These are phyloP conservation scores for Penicillium soppii DNA, from an alignment of 495 filamentous ascomycete genomes.

Conservation along the genomic window DNA sequence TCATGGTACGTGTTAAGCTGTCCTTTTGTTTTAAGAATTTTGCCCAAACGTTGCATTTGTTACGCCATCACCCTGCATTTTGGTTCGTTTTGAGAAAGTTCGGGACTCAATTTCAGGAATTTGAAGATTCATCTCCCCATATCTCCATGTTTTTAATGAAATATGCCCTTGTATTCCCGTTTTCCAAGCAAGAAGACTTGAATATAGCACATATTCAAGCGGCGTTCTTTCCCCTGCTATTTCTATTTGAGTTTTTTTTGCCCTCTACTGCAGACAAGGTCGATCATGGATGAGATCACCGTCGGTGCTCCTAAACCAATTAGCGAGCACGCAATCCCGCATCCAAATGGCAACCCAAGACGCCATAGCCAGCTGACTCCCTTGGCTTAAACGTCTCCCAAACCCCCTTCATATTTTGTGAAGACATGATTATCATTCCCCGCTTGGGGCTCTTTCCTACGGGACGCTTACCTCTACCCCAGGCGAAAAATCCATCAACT, in stretches of 20 bases:
- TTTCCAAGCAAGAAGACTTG: not conserved
- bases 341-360: conserved; percentile 34
- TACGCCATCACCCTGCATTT: conserved; percentile 33
- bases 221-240: no score
- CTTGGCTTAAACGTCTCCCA: conserved; percentile 13
- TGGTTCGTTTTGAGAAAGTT: conserved; percentile 23
- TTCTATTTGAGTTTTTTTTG: not conserved
- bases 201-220: no score
- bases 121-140: conserved; percentile 1
- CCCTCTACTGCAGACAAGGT: no score
- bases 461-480: conserved; percentile 27
- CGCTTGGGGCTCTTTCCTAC: conserved; percentile 13
- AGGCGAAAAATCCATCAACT: conserved; percentile 46
- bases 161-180: not conserved
- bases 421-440: conserved; percentile 20
- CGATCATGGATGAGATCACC: conserved; percentile 23
- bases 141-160: not conserved
- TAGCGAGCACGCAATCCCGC: conserved; percentile 46
- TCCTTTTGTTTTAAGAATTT: conserved; percentile 13
- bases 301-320: conserved; percentile 10
- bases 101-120: not conserved
- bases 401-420: conserved; percentile 8
- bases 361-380: conserved; percentile 7
- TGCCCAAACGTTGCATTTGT: conserved; percentile 37
- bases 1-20: conserved; percentile 36